Base-by-base conservation (phyloP, 441 rosid species). In the Euphorbia schlechtendalii region DNA sequence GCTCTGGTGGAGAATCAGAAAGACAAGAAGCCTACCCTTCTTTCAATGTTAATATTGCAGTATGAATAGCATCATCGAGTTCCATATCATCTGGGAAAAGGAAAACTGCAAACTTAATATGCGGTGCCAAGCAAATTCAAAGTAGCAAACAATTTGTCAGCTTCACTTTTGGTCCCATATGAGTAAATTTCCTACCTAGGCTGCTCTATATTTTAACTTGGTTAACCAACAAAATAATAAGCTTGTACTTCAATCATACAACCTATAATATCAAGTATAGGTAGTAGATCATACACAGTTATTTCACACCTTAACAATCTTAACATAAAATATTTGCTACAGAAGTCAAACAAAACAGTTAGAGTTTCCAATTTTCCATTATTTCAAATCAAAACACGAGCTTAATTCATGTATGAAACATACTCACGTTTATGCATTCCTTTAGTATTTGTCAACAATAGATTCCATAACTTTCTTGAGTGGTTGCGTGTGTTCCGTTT, bases 1-100 rank as follows among this genome's bases (percentile, higher is more conserved):
- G 34, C 4, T 32, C 34, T 32, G 34, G 4, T 32, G 34, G 34
- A 32, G 34, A 2, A 32, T 6, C 34, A 32, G 34, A 32, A 32
- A 32, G 34, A 32, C 6, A 2, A 6, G 34, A 32, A 5, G 53
- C 82, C 57, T 73, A 94, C 99, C 99, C 99, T 80, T 95, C 98
- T 80, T 95, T 92, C 74, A 95, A 68, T 10, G 99, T 92, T 76
- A 92, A 70, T 45, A 95, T 92, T 4, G 99, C 98, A 4, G 99
- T 95, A 83, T 95, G 99, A 45, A 95, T 92, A 36, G 98, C 99
- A 81, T 92, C 97, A 69, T 95, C 99, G 52, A 95, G 98, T 79
- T 95, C 99, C 98, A 95, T 89, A 73, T 95, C 99, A 69, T 92
- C 98, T n/a, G n/a, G n/a, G n/a, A n/a, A n/a, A n/a, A n/a, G n/a